phyloP scores from a whole-genome alignment of 352 stramenopile genomes.

The Phytophthora cactorum region DNA sequence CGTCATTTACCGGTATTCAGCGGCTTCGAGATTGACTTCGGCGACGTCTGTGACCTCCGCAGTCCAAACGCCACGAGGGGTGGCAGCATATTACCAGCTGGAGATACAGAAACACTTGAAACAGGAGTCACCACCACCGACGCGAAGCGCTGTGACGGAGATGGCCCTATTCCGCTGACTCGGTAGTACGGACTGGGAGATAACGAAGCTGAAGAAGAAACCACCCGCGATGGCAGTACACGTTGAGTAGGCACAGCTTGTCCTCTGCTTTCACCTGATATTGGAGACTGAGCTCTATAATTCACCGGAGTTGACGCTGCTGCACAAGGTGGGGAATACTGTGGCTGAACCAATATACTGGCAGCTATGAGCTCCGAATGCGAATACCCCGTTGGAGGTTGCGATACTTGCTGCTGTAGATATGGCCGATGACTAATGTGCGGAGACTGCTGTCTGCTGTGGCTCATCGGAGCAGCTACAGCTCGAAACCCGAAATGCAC shows the following conservation, averaged over 20 bases:
- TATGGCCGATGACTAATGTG: conserved; percentile 8
- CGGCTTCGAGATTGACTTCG: conserved; percentile 14
- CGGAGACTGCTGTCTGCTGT: background rate
- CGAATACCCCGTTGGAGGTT: conserved; percentile 28
- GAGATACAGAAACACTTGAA: conserved; percentile 9
- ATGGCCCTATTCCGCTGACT: conserved; percentile 8
- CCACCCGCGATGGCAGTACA: conserved; percentile 30
- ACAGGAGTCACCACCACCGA: conserved; percentile 3
- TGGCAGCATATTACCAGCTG: conserved; percentile 24
- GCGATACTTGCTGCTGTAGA: conserved; percentile 20
- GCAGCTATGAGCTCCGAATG: conserved; percentile 43
- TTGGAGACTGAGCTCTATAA: conserved; percentile 8
- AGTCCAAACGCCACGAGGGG: conserved; percentile 19
- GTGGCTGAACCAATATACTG: conserved; percentile 32
- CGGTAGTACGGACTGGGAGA: conserved; percentile 12
- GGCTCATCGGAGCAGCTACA: conserved; percentile 1
- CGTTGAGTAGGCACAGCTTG: conserved; percentile 14
- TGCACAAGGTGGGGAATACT: background rate
- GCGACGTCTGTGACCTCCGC: conserved; percentile 10
- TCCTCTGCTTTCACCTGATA: conserved; percentile 5
- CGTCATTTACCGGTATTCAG: conserved; percentile 16
- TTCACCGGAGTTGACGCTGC: conserved; percentile 5
- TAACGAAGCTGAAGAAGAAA: conserved; percentile 12
- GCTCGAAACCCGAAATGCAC: conserved; percentile 10
- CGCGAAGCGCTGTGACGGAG: conserved; percentile 11